Percentiles rank a stretch among this genome's conserved stretches.
These are phyloP conservation scores for Carex littledalei DNA, from an alignment of 176 grass and related monocot species.

Conservation along the genomic window DNA sequence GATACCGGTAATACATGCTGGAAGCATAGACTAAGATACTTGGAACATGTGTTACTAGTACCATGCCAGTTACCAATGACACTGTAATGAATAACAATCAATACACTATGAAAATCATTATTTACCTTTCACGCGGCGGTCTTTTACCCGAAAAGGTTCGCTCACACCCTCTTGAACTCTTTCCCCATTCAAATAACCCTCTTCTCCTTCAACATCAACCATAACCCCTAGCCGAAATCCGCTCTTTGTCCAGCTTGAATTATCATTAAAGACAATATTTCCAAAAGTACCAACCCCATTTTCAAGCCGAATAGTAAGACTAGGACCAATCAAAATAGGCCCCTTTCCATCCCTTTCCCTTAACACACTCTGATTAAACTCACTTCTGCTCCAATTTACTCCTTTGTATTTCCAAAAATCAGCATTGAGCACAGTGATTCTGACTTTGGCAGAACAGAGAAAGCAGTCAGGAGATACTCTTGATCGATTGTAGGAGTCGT, in stretches of 20 bases:
- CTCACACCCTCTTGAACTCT: background rate
- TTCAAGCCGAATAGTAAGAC: background rate
- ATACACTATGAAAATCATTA: background rate
- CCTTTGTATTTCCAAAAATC: background rate
- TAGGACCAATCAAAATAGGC: background rate
- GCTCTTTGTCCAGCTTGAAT: background rate
- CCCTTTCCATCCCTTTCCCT: background rate
- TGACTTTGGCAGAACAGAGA: conserved; percentile 13
- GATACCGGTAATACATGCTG: no score
- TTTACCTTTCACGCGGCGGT: background rate
- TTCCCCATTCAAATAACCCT: background rate
- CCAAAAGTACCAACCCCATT: background rate
- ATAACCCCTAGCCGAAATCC: background rate
- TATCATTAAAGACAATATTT: background rate
- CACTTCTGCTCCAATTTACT: background rate
- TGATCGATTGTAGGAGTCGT: background rate
- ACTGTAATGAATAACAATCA: background rate
- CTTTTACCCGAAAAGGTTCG: background rate
- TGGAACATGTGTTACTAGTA: background rate
- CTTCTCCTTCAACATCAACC: background rate
- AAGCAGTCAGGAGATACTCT: background rate
- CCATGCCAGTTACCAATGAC: background rate
- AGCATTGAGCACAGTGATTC: background rate
- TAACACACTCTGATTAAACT: background rate
- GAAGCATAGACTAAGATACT: background rate